Evolutionary conservation across 2,329 filamentous ascomycete species (phyloP), one percentile per base, ranked within the genome.

Genomic region (Aphanocladium album): DNA sequence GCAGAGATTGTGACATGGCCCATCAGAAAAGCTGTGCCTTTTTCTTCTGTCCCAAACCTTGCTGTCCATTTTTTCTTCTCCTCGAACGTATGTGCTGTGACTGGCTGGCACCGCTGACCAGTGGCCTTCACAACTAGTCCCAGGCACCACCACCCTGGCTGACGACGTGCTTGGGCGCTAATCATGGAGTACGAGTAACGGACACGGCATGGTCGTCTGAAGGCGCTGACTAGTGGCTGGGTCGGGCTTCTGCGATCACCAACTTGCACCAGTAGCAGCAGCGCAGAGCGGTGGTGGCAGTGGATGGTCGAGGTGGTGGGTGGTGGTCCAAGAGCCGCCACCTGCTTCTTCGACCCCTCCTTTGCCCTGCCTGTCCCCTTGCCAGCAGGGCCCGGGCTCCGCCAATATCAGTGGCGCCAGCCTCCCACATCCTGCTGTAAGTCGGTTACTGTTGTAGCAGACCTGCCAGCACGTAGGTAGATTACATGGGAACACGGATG

Each of bases 221-320:
- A 57, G 55, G 55, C 55, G 35, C 55, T 41, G 55, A 57, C 55
- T 57, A 57, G 55, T 54, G 55, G 55, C 46, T 49, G 33, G 21
- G 35, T 30, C 55, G n/a, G 46, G 43, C 27, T 37, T 47, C 46
- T 47, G 55, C 45, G 30, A 57, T 57, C 45, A 50, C 17, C 45
- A 49, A 12, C 33, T 49, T 37, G 43, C 54, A 41, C 45, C 55
- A 57, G 43, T 21, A 50, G 27, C 41, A 35, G 9, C 16, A 5
- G 14, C 23, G 43, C 7, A 30, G 35, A 50, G 23, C n/a, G 11
- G 23, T 25, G 23, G 23, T 50, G 21, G 30, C 21, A 30, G 55
- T 41, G 19, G 21, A 30, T 37, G 30, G 27, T 30, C 35, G 21
- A 27, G 21, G 51, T 27, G 37, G 23, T 39, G 50, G 50, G 16